These are phyloP conservation scores for Epichloe festucae DNA, from an alignment of 2,329 filamentous ascomycete genomes.

Conservation along the genomic window DNA sequence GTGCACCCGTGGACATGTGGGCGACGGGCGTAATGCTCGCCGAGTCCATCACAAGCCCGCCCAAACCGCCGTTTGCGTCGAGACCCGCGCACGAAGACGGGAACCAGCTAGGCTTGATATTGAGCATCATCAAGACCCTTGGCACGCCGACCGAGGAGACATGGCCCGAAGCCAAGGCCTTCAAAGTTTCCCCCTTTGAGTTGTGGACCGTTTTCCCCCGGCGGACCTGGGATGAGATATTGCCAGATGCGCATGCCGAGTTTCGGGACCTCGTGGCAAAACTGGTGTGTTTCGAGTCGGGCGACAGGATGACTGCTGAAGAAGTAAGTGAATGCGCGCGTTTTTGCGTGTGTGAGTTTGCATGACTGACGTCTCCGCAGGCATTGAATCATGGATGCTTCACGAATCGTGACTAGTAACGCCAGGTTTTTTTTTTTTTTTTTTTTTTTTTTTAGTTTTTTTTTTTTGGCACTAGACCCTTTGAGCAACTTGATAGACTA, in stretches of 20 bases:
- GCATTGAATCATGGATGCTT: constrained; percentile 13
- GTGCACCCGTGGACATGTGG: constrained; percentile 73
- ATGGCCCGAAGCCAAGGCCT: constrained; percentile 67
- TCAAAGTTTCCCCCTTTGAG: constrained; percentile 71
- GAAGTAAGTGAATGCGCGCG: constrained; percentile 15
- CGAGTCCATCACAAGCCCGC: constrained; percentile 49
- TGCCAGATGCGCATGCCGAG: constrained; percentile 44
- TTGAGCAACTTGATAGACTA: too few relatives aligned
- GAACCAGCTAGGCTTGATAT: constrained; percentile 79
- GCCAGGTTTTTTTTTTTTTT: too few relatives aligned
- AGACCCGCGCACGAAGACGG: constrained; percentile 62
- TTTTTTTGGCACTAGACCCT: too few relatives aligned
- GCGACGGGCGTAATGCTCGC: constrained; percentile 72
- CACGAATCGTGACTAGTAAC: neutral
- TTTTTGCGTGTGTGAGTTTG: neutral
- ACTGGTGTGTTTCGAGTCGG: constrained; percentile 59
- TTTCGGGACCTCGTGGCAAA: constrained; percentile 53
- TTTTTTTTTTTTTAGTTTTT: too few relatives aligned
- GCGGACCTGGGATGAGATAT: constrained; percentile 54
- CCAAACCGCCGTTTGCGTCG: constrained; percentile 65
- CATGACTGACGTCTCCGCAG: constrained; percentile 6
- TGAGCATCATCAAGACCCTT: constrained; percentile 83
- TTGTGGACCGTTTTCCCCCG: constrained; percentile 68
- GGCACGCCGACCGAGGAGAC: constrained; percentile 69
- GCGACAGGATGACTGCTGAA: constrained; percentile 51